Evolutionary conservation across 257 asterid genomes (phyloP), one percentile per base, ranked within the genome.

Genomic region (Salvia rosmarinus): DNA sequence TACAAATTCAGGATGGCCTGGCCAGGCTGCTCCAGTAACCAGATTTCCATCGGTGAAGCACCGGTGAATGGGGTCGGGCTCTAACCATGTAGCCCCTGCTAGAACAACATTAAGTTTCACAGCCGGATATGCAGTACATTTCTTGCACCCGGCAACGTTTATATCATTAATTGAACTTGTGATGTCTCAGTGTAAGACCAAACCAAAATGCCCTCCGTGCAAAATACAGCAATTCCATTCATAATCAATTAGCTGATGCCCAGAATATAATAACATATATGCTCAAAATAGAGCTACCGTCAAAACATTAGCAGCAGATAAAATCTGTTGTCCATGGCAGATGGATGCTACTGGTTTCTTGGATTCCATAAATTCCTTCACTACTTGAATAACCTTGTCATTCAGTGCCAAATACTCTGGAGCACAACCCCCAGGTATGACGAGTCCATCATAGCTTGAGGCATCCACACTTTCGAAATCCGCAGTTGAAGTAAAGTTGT

Each of bases 21-120:
- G 99, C 99, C 99, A 94, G 25, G 99, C 99, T 17, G 99, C 97
- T 59, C 98, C 97, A 1, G 98, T 94, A 14, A 94, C 99, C 74
- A 94, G 87, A 82, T 91, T 82, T 51, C 96, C 96, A 72, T 94
- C 99, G 0, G 98, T 91, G 56, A 91, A 89, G 89, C 99, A 94
- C 10, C 92, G 84, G 66, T 87, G 83, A 35, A 94, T 91, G 3
- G 99, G 99, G 9, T 91, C 98, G 0, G 99, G 98, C 76, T 91
- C 99, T 60, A 91, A 49, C 99, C 99, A 94, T 11, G 89, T 88
- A 2, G 81, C 98, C 64, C 98, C 99, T 0, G 82, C 78, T 35
- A 94, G 89, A 69, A 94, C 83, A n/a, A 91, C 94, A 19, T 91
- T 85, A 17, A 91, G 99, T 75, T 94, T 91, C 80, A 89, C 96